Conservation (phyloP, 2,329 filamentous ascomycete genomes). For the Trichophyton benhamiae region DNA sequence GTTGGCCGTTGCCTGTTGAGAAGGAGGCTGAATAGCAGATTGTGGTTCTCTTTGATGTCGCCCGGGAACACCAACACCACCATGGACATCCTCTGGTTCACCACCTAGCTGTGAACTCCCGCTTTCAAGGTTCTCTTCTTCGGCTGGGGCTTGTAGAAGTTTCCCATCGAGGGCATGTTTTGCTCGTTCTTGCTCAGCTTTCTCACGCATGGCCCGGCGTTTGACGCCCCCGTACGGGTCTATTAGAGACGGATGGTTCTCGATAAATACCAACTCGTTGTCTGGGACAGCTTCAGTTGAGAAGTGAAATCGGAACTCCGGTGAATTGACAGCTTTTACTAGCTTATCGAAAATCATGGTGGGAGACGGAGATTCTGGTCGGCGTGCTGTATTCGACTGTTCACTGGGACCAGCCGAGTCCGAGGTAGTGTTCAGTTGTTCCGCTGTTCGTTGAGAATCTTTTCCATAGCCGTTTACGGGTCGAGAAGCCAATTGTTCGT, state of each 20-base stretch:
- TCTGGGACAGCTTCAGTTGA: conserved; percentile 34
- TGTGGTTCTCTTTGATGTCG: conserved; percentile 48
- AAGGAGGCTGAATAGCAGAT: conserved; percentile 61
- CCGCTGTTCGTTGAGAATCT: background rate
- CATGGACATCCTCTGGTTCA: conserved; percentile 73
- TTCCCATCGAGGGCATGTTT: conserved; percentile 45
- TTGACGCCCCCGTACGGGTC: conserved; percentile 72
- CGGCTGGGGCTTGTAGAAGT: conserved; percentile 37
- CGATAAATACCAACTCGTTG: conserved; percentile 41
- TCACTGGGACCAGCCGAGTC: background rate
- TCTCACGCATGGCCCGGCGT: conserved; percentile 63
- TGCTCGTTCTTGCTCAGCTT: conserved; percentile 48
- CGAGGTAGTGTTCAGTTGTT: background rate
- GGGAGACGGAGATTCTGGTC: conserved; percentile 7
- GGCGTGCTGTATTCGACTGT: conserved; percentile 1
- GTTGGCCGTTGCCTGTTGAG: conserved; percentile 48
- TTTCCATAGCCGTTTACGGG: conserved; percentile 1
- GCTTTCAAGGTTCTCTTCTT: conserved; percentile 67
- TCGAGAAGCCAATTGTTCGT: conserved; percentile 32
- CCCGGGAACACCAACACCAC: conserved; percentile 22
- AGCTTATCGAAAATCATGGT: conserved; percentile 28
- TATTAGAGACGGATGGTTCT: conserved; percentile 62
- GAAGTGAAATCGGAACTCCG: conserved; percentile 44
- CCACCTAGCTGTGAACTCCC: conserved; percentile 83
- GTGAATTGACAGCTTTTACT: conserved; percentile 36